phyloP scores from a whole-genome alignment of 1,284 basidiomycete genomes.

The Phenoliferia sp. region DNA sequence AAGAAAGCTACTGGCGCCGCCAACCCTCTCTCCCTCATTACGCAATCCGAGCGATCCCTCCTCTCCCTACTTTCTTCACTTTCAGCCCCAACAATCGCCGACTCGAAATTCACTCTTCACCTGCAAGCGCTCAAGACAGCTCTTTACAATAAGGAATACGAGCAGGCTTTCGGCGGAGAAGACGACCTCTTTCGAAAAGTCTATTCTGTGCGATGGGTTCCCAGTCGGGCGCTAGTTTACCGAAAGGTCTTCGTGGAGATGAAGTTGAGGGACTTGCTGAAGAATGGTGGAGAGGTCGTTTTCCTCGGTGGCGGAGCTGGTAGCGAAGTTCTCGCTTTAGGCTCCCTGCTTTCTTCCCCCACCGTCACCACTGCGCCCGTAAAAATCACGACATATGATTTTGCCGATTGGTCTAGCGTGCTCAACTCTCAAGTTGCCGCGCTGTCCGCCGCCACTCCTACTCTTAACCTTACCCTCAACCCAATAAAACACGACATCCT shows the following conservation, averaged over 20 bases:
- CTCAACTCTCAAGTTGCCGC: constrained; percentile 9
- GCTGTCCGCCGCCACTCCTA: not conserved
- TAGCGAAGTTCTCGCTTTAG: constrained; percentile 26
- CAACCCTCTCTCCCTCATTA: not conserved
- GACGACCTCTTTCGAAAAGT: constrained; percentile 18
- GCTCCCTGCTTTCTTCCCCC: constrained; percentile 4
- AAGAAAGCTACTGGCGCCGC: not conserved
- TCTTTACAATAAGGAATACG: constrained; percentile 30
- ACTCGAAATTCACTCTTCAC: not conserved
- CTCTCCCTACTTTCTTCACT: not conserved
- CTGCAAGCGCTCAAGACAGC: constrained; percentile 28
- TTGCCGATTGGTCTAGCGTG: not conserved
- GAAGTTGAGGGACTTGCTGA: not conserved
- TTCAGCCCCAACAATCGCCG: not conserved
- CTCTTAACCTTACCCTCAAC: not conserved
- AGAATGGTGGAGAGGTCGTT: constrained; percentile 3
- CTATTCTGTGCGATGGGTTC: constrained; percentile 27
- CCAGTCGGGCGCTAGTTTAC: constrained; percentile 26
- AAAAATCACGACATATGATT: not conserved
- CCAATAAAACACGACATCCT: not conserved
- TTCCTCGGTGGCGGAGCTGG: constrained; percentile 29
- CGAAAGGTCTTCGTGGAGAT: constrained; percentile 18
- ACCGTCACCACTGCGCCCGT: constrained; percentile 8
- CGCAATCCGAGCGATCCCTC: not conserved
- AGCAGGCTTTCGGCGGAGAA: constrained; percentile 23